Base-by-base conservation (phyloP, 495 filamentous ascomycete species). In the Xylaria castorea region DNA sequence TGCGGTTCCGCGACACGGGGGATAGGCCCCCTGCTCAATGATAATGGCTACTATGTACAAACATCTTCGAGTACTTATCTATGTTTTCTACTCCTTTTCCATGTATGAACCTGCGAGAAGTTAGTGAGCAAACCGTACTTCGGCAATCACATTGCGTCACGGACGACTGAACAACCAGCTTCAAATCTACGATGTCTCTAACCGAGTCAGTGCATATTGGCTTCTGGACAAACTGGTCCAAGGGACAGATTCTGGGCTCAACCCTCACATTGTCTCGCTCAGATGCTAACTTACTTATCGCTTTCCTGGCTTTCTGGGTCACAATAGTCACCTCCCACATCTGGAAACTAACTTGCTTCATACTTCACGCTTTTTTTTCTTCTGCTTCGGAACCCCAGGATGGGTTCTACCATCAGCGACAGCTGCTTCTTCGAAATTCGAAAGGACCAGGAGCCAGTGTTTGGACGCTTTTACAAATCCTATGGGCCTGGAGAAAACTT, bases 401-500 rank as follows among this genome's bases (percentile, higher is more conserved):
- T 20, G 53, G 11, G 25, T 14, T 58, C 27, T 58, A 58, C 7
- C 53, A 58, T 20, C 53, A 58, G 16, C 11, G 53, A 5, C 53
- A 58, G 53, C 12, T 20, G 18, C 11, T 58, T 20, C 16, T 58
- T 14, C 27, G 53, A 58, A 58, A 58, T 18, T 58, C 53, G 16
- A 16, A 3, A 14, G 16, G 16, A 1, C 53, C 53, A 58, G 53
- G 0, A 18, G 27, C 3, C 0, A 27, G 53, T 1, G 16, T 32
- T 18, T 32, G 46, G 18, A 50, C 27, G 3, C 53, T 57, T 57
- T 57, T 57, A 9, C 53, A 27, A 25, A 27, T 32, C 6, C 5
- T 57, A 57, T 32, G 22, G 53, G 46, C 46, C 46, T 58, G 53
- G 53, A 58, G 16, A 27, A 58, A 32, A 14, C 53, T 27, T 58